These are phyloP conservation scores for Solanum bukasovii DNA, from an alignment of 257 asterid genomes.

Conservation along the genomic window DNA sequence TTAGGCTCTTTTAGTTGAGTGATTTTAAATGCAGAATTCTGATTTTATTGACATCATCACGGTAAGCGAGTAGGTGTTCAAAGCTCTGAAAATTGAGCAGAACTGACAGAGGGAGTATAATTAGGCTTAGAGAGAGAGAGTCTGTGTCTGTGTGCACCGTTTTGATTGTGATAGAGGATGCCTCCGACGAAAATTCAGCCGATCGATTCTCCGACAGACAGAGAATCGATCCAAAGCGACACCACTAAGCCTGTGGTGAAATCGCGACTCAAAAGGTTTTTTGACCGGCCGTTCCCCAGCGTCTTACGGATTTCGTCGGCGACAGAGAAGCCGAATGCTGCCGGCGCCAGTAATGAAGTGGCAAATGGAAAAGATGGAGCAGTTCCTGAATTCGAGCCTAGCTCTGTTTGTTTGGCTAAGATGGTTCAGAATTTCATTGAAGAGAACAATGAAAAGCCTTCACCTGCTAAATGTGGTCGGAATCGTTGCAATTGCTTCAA, in stretches of 20 bases:
- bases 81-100: background rate
- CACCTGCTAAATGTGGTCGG: conserved; percentile 46
- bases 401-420: conserved; percentile 75
- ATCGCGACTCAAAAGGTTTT: conserved; percentile 71
- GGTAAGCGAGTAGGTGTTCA: background rate
- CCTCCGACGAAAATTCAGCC: conserved; percentile 83
- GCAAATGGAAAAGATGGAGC: conserved; percentile 23
- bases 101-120: background rate
- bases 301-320: conserved; percentile 48
- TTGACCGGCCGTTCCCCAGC: conserved; percentile 79
- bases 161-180: conserved; percentile 1
- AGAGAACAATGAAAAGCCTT: conserved; percentile 48
- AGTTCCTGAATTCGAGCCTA: conserved; percentile 62
- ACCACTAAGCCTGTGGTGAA: conserved; percentile 41
- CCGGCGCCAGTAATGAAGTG: conserved; percentile 16
- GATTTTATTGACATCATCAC: background rate
- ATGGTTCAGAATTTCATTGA: conserved; percentile 87
- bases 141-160: background rate
- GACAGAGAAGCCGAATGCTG: conserved; percentile 30
- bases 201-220: conserved; percentile 30
- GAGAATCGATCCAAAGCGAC: conserved; percentile 36
- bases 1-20: background rate
- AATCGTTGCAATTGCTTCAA: conserved; percentile 85
- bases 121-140: background rate
- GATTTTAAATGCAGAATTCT: background rate